Evolutionary conservation across 257 asterid genomes (phyloP).

Genomic region (Pogostemon cablin): DNA sequence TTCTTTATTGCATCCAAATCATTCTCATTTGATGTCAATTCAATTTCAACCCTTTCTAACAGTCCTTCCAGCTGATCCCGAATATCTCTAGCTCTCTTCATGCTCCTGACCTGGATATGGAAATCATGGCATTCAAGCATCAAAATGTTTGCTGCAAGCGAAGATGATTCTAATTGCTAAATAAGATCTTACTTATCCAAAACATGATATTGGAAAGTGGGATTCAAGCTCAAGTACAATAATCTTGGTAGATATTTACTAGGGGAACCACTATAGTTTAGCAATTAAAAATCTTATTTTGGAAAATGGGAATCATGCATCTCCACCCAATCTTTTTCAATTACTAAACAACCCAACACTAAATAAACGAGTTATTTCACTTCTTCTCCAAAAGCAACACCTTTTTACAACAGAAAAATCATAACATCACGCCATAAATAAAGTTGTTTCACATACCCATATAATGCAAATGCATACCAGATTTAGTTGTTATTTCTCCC

Average conservation of each 20-base stretch:
- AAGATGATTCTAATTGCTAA: slow-evolving; percentile 1
- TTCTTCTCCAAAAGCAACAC: neutral
- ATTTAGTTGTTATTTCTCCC: neutral
- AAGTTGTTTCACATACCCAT: neutral
- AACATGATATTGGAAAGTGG: slow-evolving; percentile 20
- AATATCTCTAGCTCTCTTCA: slow-evolving; percentile 95
- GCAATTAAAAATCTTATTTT: neutral
- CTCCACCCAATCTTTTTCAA: neutral
- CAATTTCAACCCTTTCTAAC: slow-evolving; percentile 89
- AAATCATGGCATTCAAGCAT: slow-evolving; percentile 11
- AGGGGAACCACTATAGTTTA: neutral
- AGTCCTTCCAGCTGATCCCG: slow-evolving; percentile 93
- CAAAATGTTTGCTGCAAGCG: neutral
- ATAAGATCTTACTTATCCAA: slow-evolving; percentile 7
- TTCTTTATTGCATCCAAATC: slow-evolving; percentile 75
- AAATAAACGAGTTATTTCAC: neutral
- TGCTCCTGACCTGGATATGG: slow-evolving; percentile 74
- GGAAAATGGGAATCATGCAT: neutral
- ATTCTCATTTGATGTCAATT: slow-evolving; percentile 55
- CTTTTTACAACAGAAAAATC: neutral
- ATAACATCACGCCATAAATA: slow-evolving; percentile 6
- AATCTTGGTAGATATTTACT: neutral
- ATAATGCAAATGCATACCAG: neutral
- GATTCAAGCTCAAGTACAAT: neutral
- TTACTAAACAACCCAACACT: neutral